A percentile compares a stretch with the other conserved stretches of the same genome.
Conservation (phyloP, 2,329 filamentous ascomycete genomes). For the Fusarium lyarnte region DNA sequence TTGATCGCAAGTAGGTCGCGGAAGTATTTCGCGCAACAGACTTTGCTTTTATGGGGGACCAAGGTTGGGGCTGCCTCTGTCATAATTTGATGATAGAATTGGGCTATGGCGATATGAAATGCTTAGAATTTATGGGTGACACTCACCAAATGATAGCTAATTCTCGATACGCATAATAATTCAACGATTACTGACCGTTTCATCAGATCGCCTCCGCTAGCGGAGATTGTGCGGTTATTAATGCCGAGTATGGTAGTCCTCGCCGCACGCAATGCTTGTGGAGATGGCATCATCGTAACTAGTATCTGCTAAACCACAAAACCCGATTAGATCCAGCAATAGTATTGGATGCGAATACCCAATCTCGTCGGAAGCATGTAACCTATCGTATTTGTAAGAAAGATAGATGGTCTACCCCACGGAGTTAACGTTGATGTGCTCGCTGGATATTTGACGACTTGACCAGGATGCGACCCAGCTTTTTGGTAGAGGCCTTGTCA, state of each 20-base stretch:
- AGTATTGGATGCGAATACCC: too few relatives aligned
- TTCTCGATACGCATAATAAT: background rate
- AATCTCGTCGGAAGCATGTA: background rate
- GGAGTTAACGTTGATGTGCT: background rate
- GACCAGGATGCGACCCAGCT: background rate
- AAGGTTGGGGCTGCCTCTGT: background rate
- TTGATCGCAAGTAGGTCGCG: too few relatives aligned
- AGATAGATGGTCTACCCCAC: background rate
- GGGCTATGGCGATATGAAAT: too few relatives aligned
- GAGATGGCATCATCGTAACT: background rate
- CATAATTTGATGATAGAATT: background rate
- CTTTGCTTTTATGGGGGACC: too few relatives aligned
- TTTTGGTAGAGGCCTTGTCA: background rate
- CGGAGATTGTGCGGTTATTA: background rate
- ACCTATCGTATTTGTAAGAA: background rate
- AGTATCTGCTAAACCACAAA: background rate
- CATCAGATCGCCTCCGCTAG: background rate
- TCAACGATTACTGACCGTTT: fast-evolving
- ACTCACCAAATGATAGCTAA: too few relatives aligned
- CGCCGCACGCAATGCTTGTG: background rate
- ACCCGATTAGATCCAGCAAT: background rate
- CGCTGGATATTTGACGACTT: background rate
- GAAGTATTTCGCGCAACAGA: too few relatives aligned
- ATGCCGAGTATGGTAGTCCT: background rate
- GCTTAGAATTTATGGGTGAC: background rate